phyloP scores from a whole-genome alignment of 371 early-diverging fungal genomes.

The Saksenaea oblongispora region DNA sequence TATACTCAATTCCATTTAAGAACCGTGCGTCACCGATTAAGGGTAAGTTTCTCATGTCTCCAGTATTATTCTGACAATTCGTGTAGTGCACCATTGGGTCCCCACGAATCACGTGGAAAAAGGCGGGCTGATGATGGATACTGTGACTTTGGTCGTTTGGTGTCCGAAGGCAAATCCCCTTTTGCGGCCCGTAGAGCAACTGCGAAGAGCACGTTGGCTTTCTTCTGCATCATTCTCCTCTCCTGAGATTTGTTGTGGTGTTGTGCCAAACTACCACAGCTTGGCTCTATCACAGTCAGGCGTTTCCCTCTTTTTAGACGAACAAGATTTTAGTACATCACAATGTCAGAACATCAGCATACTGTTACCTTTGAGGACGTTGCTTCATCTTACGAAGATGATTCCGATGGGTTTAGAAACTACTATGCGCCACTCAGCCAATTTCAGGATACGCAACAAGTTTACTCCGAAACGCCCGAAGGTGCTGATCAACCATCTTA shows the following conservation, averaged over 20 bases:
- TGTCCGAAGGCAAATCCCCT: too few relatives aligned
- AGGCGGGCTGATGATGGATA: too few relatives aligned
- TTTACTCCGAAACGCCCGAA: background rate
- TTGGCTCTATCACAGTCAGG: conserved; percentile 22
- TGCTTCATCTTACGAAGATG: conserved; percentile 19
- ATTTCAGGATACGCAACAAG: conserved; percentile 1
- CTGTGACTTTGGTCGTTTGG: too few relatives aligned
- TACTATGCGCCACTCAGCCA: conserved; percentile 27
- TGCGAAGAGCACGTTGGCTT: background rate
- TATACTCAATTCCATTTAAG: too few relatives aligned
- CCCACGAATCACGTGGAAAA: too few relatives aligned
- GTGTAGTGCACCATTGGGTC: too few relatives aligned
- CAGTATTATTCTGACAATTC: too few relatives aligned
- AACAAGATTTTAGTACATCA: conserved; percentile 2
- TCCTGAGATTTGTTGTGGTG: conserved; percentile 15
- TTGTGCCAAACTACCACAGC: conserved; percentile 24
- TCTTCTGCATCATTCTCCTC: conserved; percentile 1
- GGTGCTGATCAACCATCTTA: background rate
- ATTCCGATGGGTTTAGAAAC: conserved; percentile 23
- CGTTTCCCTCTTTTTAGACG: conserved; percentile 8
- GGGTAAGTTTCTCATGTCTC: too few relatives aligned
- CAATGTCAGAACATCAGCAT: conserved; percentile 10
- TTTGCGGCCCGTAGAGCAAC: too few relatives aligned
- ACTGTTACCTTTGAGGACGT: conserved; percentile 18
- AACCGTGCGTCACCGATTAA: too few relatives aligned